These are phyloP conservation scores for Excoecaria cochinchinensis DNA, from an alignment of 345 rosid species.

Conservation along the genomic window DNA sequence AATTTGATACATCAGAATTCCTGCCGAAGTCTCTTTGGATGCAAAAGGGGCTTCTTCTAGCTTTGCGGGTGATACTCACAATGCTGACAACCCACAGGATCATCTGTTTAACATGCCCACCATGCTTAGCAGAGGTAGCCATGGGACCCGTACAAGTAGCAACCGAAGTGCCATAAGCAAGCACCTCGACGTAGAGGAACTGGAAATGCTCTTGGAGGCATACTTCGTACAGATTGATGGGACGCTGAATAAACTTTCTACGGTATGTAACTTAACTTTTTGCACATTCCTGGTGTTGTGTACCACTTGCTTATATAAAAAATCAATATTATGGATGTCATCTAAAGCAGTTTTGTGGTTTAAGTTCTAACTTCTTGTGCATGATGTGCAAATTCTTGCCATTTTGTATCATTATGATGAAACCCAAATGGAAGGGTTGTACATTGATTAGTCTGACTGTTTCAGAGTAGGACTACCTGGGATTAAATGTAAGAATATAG, in stretches of 20 bases:
- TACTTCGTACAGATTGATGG: conserved; percentile 94
- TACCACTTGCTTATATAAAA: not conserved
- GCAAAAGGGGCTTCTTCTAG: conserved; percentile 32
- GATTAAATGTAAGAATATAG: not conserved
- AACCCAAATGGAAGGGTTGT: not conserved
- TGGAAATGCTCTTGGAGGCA: conserved; percentile 98
- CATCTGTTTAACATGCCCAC: conserved; percentile 47
- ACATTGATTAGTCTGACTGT: not conserved
- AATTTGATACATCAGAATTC: conserved; percentile 38
- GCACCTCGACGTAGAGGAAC: conserved; percentile 79
- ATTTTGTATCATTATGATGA: not conserved
- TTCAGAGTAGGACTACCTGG: not conserved
- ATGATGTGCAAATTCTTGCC: not conserved
- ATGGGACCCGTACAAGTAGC: conserved; percentile 61
- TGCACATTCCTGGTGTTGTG: not conserved
- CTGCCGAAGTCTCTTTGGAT: conserved; percentile 46
- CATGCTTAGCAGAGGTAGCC: conserved; percentile 53
- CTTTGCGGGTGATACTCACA: conserved; percentile 43
- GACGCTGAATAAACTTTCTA: conserved; percentile 79
- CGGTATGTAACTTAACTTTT: conserved; percentile 45
- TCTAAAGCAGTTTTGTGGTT: not conserved
- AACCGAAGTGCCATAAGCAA: conserved; percentile 64
- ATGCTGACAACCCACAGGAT: conserved; percentile 39
- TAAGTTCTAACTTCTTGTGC: not conserved
- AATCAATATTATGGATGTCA: not conserved